Evolutionary conservation across 164 flowering plant genomes (phyloP).

Genomic region (Akebia trifoliata): DNA sequence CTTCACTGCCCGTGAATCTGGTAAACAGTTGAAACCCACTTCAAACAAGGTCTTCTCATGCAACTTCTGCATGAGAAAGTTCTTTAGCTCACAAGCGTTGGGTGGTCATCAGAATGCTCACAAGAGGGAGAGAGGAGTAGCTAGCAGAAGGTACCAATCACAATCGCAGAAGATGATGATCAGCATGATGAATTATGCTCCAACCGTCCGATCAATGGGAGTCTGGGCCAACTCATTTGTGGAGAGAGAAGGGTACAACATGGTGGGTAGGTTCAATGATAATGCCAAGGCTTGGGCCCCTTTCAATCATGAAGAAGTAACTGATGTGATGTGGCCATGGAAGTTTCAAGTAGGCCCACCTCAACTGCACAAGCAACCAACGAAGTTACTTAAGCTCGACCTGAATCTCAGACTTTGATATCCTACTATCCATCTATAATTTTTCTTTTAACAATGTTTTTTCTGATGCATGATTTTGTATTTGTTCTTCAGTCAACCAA

Average conservation of each 20-base stretch:
- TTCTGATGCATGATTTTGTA: too few relatives aligned
- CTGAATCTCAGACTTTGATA: constrained; percentile 52
- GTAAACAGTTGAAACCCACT: constrained; percentile 22
- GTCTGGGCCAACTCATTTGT: constrained; percentile 46
- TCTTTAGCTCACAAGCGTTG: constrained; percentile 84
- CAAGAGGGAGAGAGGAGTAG: constrained; percentile 79
- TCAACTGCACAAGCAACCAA: constrained; percentile 18
- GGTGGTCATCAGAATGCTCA: constrained; percentile 98
- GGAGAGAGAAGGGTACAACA: constrained; percentile 24
- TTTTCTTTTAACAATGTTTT: too few relatives aligned
- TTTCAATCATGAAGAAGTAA: constrained; percentile 15
- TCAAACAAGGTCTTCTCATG: constrained; percentile 66
- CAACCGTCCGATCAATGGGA: constrained; percentile 41
- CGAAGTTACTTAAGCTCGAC: constrained; percentile 42
- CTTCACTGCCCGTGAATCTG: constrained; percentile 15
- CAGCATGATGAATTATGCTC: constrained; percentile 22
- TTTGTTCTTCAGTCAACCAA: too few relatives aligned
- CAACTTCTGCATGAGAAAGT: constrained; percentile 85
- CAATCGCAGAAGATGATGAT: constrained; percentile 49
- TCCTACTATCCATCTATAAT: not conserved
- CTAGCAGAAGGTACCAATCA: constrained; percentile 41
- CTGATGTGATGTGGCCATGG: constrained; percentile 45
- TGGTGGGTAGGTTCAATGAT: constrained; percentile 18
- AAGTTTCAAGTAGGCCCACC: constrained; percentile 39
- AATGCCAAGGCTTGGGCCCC: constrained; percentile 19